These are phyloP conservation scores for Populus pruinosa DNA, from an alignment of 345 rosid genomes.

Conservation along the genomic window DNA sequence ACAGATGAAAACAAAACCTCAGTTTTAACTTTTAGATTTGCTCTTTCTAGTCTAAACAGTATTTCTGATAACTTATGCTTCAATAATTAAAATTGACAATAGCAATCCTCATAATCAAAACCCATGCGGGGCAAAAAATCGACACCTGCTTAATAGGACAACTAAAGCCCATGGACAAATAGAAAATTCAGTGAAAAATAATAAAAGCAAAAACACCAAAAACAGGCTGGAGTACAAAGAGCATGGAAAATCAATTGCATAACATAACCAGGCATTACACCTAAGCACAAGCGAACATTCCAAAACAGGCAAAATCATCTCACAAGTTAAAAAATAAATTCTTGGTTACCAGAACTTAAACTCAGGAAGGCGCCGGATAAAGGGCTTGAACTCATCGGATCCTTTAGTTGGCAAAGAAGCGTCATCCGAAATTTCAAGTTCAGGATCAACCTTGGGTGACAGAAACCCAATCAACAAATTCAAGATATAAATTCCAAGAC, in stretches of 20 bases:
- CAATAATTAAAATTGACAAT: not conserved
- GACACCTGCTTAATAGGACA: not conserved
- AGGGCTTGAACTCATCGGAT: constrained; percentile 70
- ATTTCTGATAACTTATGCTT: not conserved
- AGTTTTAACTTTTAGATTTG: not conserved
- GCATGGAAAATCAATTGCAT: not conserved
- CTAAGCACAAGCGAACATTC: not conserved
- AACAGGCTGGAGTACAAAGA: not conserved
- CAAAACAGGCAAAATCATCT: not conserved
- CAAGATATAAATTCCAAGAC: constrained; percentile 68
- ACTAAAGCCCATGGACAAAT: not conserved
- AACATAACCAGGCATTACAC: not conserved
- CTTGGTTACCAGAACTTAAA: constrained; percentile 67
- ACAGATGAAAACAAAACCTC: not conserved
- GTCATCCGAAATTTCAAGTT: constrained; percentile 57
- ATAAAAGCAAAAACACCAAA: not conserved
- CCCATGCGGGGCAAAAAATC: not conserved
- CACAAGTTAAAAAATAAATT: not conserved
- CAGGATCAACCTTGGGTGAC: constrained; percentile 75
- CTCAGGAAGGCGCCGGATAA: constrained; percentile 79
- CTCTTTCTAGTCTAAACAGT: not conserved
- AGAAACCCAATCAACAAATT: constrained; percentile 78
- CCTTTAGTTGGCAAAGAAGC: constrained; percentile 45
- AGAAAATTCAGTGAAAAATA: not conserved
- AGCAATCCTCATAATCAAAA: not conserved